Evolutionary conservation across 306 rosid genomes (phyloP), one percentile per base, ranked within the genome.

Genomic region (Abrus precatorius): DNA sequence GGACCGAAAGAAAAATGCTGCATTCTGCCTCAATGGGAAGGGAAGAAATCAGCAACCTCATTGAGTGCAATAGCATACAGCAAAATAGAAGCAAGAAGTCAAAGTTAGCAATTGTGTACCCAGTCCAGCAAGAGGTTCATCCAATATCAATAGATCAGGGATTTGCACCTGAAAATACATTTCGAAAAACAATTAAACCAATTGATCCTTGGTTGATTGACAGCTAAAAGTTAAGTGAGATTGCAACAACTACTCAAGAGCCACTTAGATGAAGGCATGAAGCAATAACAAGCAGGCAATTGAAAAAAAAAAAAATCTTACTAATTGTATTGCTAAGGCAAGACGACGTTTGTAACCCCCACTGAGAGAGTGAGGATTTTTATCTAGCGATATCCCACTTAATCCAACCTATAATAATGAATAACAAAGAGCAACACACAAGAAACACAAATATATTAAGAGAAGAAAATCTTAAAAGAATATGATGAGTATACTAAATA

Each of bases 271-370:
- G 73, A 53, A 72, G 77, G 40, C 49, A 72, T 36, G 71, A 86
- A 86, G 48, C 50, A 79, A 60, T 41, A 75, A 52, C 65, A 71
- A 43, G 71, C 3, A 44, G 14, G 28, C 40, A 81, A 9, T 6
- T 70, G 27, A 44, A 49, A 64, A 27, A 69, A 71, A 8, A 20
- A n/a, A 62, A 48, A 27, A 64, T 73, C 97, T 87, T 88, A 92
- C 98, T 65, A 91, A 82, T 82, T 95, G 99, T 80, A 91, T 90
- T 69, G 99, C 97, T 87, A 95, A 87, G 80, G 99, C 97, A 76
- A 95, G 97, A 13, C 95, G 97, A 4, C 97, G 95, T 82, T 95
- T 95, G 91, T 95, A 95, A 83, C 99, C 99, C 74, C 97, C 97
- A 82, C 99, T 92, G 56, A 95, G 97, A 55, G 99, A 87, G 60